Base-by-base conservation (phyloP, 2,329 filamentous ascomycete genomes). In the Diaporthe sp. region DNA sequence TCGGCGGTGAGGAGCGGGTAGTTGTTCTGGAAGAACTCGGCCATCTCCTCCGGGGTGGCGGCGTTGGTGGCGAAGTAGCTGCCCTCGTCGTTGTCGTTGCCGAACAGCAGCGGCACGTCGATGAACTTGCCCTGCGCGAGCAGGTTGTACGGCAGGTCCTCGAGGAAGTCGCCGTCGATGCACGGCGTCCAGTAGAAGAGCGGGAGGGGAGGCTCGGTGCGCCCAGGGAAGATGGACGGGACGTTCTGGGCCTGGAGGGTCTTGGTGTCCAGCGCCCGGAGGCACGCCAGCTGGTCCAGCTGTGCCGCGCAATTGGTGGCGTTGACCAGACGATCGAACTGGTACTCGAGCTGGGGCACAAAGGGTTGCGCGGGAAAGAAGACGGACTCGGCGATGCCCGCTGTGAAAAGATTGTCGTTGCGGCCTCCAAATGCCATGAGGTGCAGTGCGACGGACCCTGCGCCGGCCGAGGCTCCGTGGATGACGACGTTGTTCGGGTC, bases 391-490 rank as follows among this genome's bases (percentile, higher is more conserved):
- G 84, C 81, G 25, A 89, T 85, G 73, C 82, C 87, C 7, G 85
- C 88, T 0, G 82, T 81, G 77, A 89, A 90, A 34, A 89, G 84
- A 28, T 78, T 77, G 49, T 88, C 85, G 75, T 88, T 81, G 31
- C 84, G 84, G 15, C 86, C 87, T 34, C 84, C 84, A 75, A 87
- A 86, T 1, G 88, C 87, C 0, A 85, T 82, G 3, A 91, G 81
- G 76, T 90, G 89, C 76, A 87, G 83, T 4, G 87, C 86, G 0
- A 92, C 90, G 17, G 89, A 90, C 3, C 89, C 90, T 4, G 86
- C 91, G 8, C 92, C 91, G 2, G 91, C 89, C 3, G 89, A 92
- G n/a, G 87, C 87, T 3, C 91, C 91, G 76, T 91, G 89, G 62
- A 93, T 88, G 0, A 92, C 88, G 42, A 93, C 88, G 77, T 90